Evolutionary conservation across 2,329 filamentous ascomycete genomes (phyloP).

Genomic region (Metarhizium robertsii): DNA sequence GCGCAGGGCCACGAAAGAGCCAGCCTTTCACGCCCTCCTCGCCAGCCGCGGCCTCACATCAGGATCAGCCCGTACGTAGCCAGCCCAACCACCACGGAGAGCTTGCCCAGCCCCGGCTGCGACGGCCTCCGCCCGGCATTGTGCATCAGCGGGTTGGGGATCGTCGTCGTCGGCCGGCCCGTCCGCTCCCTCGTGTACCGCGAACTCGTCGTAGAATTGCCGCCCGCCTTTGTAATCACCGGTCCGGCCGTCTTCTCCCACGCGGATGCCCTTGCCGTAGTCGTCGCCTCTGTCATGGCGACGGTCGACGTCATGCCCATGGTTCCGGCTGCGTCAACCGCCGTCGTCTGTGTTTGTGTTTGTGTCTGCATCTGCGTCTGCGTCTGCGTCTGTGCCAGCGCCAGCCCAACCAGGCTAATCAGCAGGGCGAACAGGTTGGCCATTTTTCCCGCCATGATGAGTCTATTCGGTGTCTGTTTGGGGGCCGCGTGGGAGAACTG

Average conservation of each 20-base stretch:
- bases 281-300: neutral
- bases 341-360: neutral
- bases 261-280: neutral
- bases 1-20: too few species aligned
- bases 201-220: neutral
- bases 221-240: neutral
- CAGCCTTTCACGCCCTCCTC: too few species aligned
- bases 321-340: neutral
- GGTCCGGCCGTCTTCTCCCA: neutral
- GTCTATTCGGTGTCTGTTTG: neutral
- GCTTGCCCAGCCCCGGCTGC: conserved; percentile 6
- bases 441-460: conserved; percentile 2
- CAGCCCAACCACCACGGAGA: conserved; percentile 5
- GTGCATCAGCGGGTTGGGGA: neutral
- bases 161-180: neutral
- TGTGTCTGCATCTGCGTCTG: neutral
- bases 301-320: neutral
- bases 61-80: conserved; percentile 6
- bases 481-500: neutral
- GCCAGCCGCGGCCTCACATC: neutral
- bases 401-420: neutral
- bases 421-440: conserved; percentile 1
- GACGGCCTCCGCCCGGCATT: conserved; percentile 5
- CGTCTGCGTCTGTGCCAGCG: conserved; percentile 2
- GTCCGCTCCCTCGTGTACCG: neutral